Evolutionary conservation across 2,329 filamentous ascomycete species (phyloP), one percentile per base, ranked within the genome.

Genomic region (Cladorrhinum sp.): DNA sequence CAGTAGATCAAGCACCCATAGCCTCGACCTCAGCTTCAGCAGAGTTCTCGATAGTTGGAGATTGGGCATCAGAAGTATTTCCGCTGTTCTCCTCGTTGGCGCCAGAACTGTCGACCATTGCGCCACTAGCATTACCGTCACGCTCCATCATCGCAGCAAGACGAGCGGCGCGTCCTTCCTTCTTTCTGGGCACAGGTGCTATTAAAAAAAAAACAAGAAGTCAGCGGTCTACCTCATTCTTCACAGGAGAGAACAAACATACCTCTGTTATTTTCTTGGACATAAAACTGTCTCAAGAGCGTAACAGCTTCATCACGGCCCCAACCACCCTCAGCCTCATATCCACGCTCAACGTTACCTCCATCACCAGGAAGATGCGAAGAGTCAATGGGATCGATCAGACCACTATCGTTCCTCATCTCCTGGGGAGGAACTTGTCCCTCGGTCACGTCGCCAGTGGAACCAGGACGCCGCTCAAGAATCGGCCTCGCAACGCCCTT

Each of bases 221-320:
- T 51, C 45, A n/a, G 13, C 16, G 5, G 45, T 3, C 2, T 5
- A 49, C 16, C 20, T 25, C 24, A 6, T 9, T 7, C 16, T 2
- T 2, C 8, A 2, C 20, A 8, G 1, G 16, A 20, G 24, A 25
- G n/a, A 54, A 41, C 22, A 55, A 5, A 70, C 79, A 68, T 77
- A 91, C 90, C 91, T 81, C 95, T 90, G 65, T 91, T 92, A 75
- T 99, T 99, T 76, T 99, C 93, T 76, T 99, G 95, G 29, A 99
- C 91, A 74, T 99, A 99, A 75, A 99, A 99, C 61, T 93, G 87
- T 65, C 96, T 84, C 66, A 99, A 80, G 66, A 99, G 77, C 74
- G 93, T 93, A 62, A 99, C 96, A 3, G 95, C 93, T 71, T 98
- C 93, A 70, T 96, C 91, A 51, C 92, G 85, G 69, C 92, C 91